phyloP scores from a whole-genome alignment of 75 land plant genomes.

The Cryptomeria japonica region DNA sequence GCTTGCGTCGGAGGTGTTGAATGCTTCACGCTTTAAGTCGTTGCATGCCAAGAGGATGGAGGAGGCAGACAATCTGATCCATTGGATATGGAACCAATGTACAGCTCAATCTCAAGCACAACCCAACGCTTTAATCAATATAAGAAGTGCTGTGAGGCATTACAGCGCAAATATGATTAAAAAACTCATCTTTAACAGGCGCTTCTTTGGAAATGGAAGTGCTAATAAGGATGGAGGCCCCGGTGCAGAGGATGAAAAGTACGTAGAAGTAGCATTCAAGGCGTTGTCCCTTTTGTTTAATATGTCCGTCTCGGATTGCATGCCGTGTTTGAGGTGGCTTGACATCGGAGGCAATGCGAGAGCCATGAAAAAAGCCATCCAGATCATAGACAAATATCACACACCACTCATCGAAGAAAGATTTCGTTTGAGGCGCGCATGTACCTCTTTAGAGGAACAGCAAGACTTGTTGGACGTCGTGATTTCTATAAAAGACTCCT shows the following conservation, averaged over 20 bases:
- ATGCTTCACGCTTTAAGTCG: slow-evolving; percentile 32
- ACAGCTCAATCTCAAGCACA: neutral
- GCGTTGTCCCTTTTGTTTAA: slow-evolving; percentile 16
- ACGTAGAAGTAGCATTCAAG: slow-evolving; percentile 28
- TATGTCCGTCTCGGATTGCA: slow-evolving; percentile 5
- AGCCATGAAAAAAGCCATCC: slow-evolving; percentile 18
- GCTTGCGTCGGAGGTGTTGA: slow-evolving; percentile 33
- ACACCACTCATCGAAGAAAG: neutral
- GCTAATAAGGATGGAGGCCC: too few relatives aligned
- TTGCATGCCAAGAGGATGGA: slow-evolving; percentile 26
- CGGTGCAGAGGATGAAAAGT: slow-evolving; percentile 25
- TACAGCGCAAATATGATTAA: slow-evolving; percentile 17
- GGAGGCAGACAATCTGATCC: slow-evolving; percentile 31
- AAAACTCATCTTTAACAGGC: slow-evolving; percentile 18
- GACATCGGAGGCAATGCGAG: slow-evolving; percentile 39
- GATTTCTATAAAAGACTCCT: too few relatives aligned
- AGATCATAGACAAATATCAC: slow-evolving; percentile 19
- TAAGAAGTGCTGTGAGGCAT: slow-evolving; percentile 14
- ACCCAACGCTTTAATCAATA: slow-evolving; percentile 18
- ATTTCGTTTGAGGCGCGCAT: too few relatives aligned
- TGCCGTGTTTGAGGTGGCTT: too few relatives aligned
- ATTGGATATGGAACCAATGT: neutral
- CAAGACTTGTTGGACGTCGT: too few relatives aligned
- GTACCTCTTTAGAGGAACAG: too few relatives aligned
- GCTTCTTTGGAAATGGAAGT: too few relatives aligned